Conservation (phyloP, 2,329 filamentous ascomycete genomes). For the Akanthomyces muscarius region DNA sequence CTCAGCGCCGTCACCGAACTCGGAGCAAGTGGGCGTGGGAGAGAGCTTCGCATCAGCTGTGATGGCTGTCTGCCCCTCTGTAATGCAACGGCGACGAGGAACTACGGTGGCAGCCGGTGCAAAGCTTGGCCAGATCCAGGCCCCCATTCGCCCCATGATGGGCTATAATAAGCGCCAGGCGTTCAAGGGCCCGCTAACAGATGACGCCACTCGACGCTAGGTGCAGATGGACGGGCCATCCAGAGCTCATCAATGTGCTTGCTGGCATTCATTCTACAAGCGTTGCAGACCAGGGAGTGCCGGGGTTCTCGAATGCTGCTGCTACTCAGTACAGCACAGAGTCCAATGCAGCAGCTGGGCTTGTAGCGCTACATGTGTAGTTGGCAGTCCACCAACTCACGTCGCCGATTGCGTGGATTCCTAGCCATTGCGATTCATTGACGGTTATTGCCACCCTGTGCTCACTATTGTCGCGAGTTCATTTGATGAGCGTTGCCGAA, state of each 20-base stretch:
- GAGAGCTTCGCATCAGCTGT: not conserved
- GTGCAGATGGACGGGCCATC: not conserved
- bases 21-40: not conserved
- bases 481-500: too few relatives aligned
- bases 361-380: not conserved
- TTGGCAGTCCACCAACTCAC: not conserved
- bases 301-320: too few relatives aligned
- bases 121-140: not conserved
- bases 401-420: too few relatives aligned
- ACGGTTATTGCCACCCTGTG: too few relatives aligned
- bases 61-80: not conserved
- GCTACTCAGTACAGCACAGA: not conserved
- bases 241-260: not conserved
- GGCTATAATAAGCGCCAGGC: not conserved
- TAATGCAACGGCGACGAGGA: not conserved
- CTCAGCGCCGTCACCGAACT: not conserved
- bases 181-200: not conserved
- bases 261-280: not conserved
- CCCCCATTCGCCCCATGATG: constrained; percentile 2
- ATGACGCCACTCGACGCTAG: constrained; percentile 10
- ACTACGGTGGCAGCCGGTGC: not conserved
- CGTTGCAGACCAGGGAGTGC: too few relatives aligned
- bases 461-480: too few relatives aligned
- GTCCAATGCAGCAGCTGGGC: not conserved
- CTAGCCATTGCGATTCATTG: too few relatives aligned